Conservation (phyloP, 2,329 filamentous ascomycete genomes). For the Fusarium globosum region DNA sequence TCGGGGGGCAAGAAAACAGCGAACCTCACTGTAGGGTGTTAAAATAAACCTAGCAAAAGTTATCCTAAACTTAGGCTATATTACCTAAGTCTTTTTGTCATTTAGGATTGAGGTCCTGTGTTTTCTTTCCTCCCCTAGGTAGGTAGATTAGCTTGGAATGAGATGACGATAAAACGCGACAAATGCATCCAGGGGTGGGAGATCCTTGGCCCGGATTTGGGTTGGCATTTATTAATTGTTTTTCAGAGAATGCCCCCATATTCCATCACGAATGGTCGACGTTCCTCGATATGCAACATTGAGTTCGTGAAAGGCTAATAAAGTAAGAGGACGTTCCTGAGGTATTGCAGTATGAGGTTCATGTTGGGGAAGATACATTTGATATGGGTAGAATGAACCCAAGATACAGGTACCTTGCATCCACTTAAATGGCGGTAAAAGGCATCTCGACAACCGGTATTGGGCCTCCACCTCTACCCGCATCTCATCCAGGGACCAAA, state of each 20-base stretch:
- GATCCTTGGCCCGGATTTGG: conserved; percentile 25
- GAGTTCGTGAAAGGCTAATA: conserved; percentile 25
- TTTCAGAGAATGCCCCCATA: conserved; percentile 27
- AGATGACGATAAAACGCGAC: conserved; percentile 6
- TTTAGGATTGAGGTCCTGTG: too few relatives aligned
- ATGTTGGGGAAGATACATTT: conserved; percentile 26
- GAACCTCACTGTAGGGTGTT: too few relatives aligned
- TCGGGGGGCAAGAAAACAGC: too few relatives aligned
- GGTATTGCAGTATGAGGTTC: conserved; percentile 21
- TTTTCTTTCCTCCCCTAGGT: background rate
- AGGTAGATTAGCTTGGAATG: background rate
- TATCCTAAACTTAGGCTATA: too few relatives aligned
- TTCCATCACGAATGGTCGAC: conserved; percentile 28
- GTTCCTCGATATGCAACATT: conserved; percentile 34
- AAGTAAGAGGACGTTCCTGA: conserved; percentile 30
- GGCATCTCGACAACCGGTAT: conserved; percentile 15
- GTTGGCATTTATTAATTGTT: conserved; percentile 21
- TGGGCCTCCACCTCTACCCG: conserved; percentile 23
- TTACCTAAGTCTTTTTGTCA: too few relatives aligned
- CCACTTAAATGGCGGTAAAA: conserved; percentile 37
- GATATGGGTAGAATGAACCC: conserved; percentile 2
- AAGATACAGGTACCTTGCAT: conserved; percentile 17
- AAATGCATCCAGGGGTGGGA: background rate
- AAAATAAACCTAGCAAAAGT: too few relatives aligned
- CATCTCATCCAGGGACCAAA: conserved; percentile 36